These are phyloP conservation scores for Saccharomyces hybrid DNA, from an alignment of 1,139 yeast genomes.

Conservation along the genomic window DNA sequence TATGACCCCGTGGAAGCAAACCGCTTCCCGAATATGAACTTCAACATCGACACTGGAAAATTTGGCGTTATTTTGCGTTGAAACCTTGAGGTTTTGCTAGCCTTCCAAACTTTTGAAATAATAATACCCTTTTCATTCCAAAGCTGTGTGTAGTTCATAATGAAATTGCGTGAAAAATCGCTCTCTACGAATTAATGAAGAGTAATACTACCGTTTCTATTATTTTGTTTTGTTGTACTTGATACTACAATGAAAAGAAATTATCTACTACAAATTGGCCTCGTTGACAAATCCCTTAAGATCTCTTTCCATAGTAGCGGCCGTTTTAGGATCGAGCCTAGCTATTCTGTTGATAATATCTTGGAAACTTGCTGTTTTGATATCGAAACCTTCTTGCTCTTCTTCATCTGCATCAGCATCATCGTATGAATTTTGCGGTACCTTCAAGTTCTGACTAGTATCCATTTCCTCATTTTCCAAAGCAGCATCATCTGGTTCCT, in stretches of 20 bases:
- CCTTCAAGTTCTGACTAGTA: slow-evolving; percentile 17
- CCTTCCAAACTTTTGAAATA: neutral
- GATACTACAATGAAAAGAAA: neutral
- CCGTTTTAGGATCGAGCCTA: slow-evolving; percentile 33
- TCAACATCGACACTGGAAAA: slow-evolving; percentile 7
- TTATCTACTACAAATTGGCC: slow-evolving; percentile 34
- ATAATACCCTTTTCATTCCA: neutral
- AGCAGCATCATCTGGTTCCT: slow-evolving; percentile 31
- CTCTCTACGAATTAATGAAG: neutral
- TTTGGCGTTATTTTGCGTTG: neutral
- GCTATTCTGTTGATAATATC: slow-evolving; percentile 36
- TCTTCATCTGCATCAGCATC: slow-evolving; percentile 24
- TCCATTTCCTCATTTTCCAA: slow-evolving; percentile 28
- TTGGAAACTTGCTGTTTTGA: slow-evolving; percentile 33
- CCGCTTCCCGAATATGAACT: slow-evolving; percentile 13
- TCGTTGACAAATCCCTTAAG: slow-evolving; percentile 41
- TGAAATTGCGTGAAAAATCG: neutral
- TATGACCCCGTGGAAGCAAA: slow-evolving; percentile 26
- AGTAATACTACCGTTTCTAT: neutral
- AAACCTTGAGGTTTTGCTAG: neutral
- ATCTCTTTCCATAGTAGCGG: slow-evolving; percentile 34
- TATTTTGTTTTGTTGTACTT: neutral
- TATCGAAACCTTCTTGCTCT: slow-evolving; percentile 26
- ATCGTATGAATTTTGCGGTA: slow-evolving; percentile 13
- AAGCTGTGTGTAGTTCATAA: neutral